A percentile compares a stretch with the other conserved stretches of the same genome.
Evolutionary conservation across 2,329 filamentous ascomycete genomes (phyloP).

Genomic region (Bipolaris victoriae): DNA sequence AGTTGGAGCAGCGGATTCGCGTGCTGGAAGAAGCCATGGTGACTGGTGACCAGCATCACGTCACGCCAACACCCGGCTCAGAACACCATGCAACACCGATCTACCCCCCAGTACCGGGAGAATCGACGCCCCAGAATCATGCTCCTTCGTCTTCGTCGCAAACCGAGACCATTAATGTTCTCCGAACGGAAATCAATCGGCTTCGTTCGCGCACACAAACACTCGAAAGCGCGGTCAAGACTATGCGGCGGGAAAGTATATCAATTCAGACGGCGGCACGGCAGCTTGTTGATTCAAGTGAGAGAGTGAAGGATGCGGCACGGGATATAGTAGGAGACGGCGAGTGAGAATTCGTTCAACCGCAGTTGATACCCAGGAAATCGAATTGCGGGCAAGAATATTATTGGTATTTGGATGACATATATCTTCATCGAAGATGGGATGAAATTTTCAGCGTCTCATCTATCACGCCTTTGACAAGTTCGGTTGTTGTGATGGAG

Average conservation of each 20-base stretch:
- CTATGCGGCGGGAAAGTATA: constrained; percentile 37
- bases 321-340: constrained; percentile 3
- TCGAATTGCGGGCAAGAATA: background rate
- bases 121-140: constrained; percentile 1
- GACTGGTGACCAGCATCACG: constrained; percentile 17
- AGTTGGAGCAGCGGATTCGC: constrained; percentile 45
- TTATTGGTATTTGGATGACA: too few relatives aligned
- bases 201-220: constrained; percentile 37
- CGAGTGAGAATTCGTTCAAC: background rate
- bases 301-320: constrained; percentile 33
- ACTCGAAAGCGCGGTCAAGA: constrained; percentile 35
- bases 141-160: constrained; percentile 14
- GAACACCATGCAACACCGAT: background rate
- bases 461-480: too few relatives aligned
- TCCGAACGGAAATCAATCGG: constrained; percentile 39
- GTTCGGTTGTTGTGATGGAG: too few relatives aligned
- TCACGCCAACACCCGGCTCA: constrained; percentile 1
- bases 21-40: constrained; percentile 47
- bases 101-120: background rate
- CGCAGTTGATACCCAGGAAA: background rate
- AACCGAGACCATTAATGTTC: constrained; percentile 38
- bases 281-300: constrained; percentile 34
- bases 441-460: background rate
- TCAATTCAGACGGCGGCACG: constrained; percentile 37
- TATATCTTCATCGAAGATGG: background rate